Conservation (phyloP, 2,329 filamentous ascomycete genomes). For the Claviceps cyperi region DNA sequence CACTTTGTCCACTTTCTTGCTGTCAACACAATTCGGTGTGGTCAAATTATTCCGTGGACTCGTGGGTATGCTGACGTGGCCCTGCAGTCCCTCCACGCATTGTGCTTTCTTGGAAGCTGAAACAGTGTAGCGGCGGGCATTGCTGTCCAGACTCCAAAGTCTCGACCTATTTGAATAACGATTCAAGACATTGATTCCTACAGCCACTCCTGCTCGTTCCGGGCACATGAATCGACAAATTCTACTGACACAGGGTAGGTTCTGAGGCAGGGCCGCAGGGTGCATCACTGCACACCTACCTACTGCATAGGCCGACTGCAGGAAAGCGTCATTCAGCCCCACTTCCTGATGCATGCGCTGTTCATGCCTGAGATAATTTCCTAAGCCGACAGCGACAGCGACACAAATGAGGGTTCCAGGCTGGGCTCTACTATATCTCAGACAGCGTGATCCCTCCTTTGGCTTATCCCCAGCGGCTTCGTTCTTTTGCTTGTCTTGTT, state of each 20-base stretch:
- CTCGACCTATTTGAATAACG: too few relatives aligned
- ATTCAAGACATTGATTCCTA: too few relatives aligned
- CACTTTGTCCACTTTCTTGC: too few relatives aligned
- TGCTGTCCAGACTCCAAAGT: too few relatives aligned
- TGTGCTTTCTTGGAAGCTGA: too few relatives aligned
- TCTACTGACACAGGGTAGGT: not conserved
- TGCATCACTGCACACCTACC: too few relatives aligned
- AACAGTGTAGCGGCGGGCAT: too few relatives aligned
- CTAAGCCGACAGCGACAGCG: not conserved
- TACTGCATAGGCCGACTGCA: not conserved
- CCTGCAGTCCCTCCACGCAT: not conserved
- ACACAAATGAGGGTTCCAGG: not conserved
- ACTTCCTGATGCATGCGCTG: conserved; percentile 2
- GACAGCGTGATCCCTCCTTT: not conserved
- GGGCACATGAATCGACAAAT: too few relatives aligned
- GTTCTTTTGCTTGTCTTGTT: not conserved
- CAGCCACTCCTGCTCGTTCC: too few relatives aligned
- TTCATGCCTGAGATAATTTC: not conserved
- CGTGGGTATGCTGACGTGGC: not conserved
- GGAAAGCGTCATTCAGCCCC: conserved; percentile 1
- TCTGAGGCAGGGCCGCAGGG: not conserved
- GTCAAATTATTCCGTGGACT: not conserved
- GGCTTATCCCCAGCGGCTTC: not conserved
- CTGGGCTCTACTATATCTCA: too few relatives aligned
- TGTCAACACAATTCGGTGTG: too few relatives aligned